Percentiles rank a stretch among this genome's conserved stretches.
Conservation (phyloP, 1,284 basidiomycete species). For the Papiliotrema flavescens region DNA sequence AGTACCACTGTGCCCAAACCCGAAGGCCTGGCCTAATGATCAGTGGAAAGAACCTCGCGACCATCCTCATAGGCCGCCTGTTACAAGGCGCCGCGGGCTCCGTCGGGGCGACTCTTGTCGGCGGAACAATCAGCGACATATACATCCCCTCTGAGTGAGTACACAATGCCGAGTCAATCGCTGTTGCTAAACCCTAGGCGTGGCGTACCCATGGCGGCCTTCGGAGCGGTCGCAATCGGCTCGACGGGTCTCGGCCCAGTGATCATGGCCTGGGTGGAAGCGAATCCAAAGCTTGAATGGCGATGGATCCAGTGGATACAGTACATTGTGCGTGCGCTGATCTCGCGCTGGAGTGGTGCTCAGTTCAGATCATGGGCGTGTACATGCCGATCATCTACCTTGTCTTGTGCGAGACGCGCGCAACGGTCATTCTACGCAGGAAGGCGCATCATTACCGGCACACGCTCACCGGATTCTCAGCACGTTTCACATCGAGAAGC, state of each 20-base stretch:
- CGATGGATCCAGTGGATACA: constrained; percentile 80
- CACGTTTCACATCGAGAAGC: constrained; percentile 44
- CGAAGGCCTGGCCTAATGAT: not conserved
- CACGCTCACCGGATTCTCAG: constrained; percentile 14
- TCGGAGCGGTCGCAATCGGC: constrained; percentile 58
- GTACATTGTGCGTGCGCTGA: constrained; percentile 51
- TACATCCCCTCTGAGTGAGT: constrained; percentile 60
- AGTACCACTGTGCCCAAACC: constrained; percentile 33
- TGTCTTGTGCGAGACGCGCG: constrained; percentile 45
- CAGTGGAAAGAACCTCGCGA: constrained; percentile 64
- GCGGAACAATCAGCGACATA: constrained; percentile 70
- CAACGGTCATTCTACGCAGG: constrained; percentile 40
- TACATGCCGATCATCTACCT: constrained; percentile 36
- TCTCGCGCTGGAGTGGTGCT: not conserved
- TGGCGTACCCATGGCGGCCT: constrained; percentile 66
- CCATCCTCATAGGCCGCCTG: constrained; percentile 64
- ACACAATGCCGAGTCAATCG: not conserved
- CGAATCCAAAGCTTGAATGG: constrained; percentile 62
- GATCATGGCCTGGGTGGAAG: constrained; percentile 66
- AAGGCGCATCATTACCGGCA: constrained; percentile 35
- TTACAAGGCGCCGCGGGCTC: constrained; percentile 63
- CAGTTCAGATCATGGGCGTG: constrained; percentile 19
- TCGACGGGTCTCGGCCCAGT: constrained; percentile 65
- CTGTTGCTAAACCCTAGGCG: constrained; percentile 17
- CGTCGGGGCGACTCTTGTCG: constrained; percentile 68